Conservation (phyloP, 2,329 filamentous ascomycete species). For the Chlorencoelia australis region DNA sequence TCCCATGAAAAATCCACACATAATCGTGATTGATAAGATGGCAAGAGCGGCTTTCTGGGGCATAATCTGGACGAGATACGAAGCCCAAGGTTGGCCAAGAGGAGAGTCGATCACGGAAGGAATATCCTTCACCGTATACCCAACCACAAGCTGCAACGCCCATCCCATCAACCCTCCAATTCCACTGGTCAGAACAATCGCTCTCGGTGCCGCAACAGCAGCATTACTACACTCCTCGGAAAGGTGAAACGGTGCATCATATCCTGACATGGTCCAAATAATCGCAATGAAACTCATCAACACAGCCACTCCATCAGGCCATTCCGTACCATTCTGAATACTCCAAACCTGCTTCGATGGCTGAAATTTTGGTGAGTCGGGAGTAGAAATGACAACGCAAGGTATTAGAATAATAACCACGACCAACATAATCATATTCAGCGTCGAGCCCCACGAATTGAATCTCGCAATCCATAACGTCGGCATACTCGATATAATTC, state of each 20-base stretch:
- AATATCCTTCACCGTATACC: conserved; percentile 58
- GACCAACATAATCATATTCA: conserved; percentile 60
- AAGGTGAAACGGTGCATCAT: conserved; percentile 63
- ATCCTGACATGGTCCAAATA: conserved; percentile 60
- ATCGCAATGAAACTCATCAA: conserved; percentile 64
- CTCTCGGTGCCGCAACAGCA: conserved; percentile 57
- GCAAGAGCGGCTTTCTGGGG: conserved; percentile 47
- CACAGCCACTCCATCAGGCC: conserved; percentile 55
- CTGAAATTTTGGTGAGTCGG: conserved; percentile 46
- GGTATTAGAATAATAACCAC: conserved; percentile 61
- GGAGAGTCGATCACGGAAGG: conserved; percentile 44
- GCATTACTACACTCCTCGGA: conserved; percentile 68
- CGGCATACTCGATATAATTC: conserved; percentile 57
- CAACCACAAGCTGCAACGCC: conserved; percentile 62
- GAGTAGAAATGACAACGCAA: conserved; percentile 34
- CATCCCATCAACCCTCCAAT: conserved; percentile 60
- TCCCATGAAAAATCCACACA: conserved; percentile 59
- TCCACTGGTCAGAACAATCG: conserved; percentile 59
- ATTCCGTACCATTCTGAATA: conserved; percentile 57
- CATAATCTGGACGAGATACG: conserved; percentile 56
- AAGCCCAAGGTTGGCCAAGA: conserved; percentile 59
- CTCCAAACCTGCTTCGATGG: conserved; percentile 52
- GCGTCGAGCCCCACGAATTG: conserved; percentile 59
- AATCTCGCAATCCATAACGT: conserved; percentile 61
- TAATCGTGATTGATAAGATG: conserved; percentile 50